A percentile compares a stretch with the other conserved stretches of the same genome.
These are phyloP conservation scores for Pythium brassicae DNA, from an alignment of 352 stramenopile genomes.

Conservation along the genomic window DNA sequence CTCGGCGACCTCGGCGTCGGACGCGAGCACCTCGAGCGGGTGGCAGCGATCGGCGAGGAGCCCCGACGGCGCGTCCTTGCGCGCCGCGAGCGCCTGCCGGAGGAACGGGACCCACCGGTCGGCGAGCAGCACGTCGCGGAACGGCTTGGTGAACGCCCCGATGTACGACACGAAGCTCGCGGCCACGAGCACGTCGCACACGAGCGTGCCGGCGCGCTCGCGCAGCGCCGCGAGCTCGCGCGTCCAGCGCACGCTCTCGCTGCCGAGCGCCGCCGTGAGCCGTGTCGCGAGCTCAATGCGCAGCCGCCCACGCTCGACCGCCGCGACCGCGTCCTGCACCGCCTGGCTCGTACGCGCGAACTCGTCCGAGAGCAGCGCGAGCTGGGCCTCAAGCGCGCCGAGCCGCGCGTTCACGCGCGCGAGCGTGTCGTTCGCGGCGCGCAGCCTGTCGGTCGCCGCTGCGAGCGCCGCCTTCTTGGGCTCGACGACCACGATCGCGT, in stretches of 20 bases:
- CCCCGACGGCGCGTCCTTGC: no score
- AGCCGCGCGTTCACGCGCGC: slow-evolving; percentile 88
- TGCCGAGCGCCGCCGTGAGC: slow-evolving; percentile 88
- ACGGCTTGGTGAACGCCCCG: slow-evolving; percentile 93
- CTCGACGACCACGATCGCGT: slow-evolving; percentile 92
- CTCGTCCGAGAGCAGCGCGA: slow-evolving; percentile 75
- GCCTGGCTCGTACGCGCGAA: slow-evolving; percentile 86
- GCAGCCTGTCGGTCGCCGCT: slow-evolving; percentile 79
- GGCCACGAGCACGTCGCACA: slow-evolving; percentile 89
- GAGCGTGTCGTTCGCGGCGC: slow-evolving; percentile 83
- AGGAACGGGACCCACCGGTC: slow-evolving; percentile 89
- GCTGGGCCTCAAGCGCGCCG: slow-evolving; percentile 79
- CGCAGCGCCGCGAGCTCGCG: slow-evolving; percentile 80
- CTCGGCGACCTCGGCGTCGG: slow-evolving; percentile 73
- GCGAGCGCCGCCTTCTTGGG: slow-evolving; percentile 86
- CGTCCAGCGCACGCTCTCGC: slow-evolving; percentile 91
- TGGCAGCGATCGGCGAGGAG: no score
- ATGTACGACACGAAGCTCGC: slow-evolving; percentile 92
- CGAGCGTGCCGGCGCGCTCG: slow-evolving; percentile 65
- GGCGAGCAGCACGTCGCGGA: slow-evolving; percentile 81
- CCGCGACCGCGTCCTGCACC: slow-evolving; percentile 87
- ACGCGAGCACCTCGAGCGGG: slow-evolving; percentile 68
- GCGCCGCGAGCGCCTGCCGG: slow-evolving; percentile 39
- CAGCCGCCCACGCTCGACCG: slow-evolving; percentile 77
- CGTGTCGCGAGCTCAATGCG: slow-evolving; percentile 91